Base-by-base conservation (phyloP, 2,329 filamentous ascomycete genomes). In the Blastomyces percursus region DNA sequence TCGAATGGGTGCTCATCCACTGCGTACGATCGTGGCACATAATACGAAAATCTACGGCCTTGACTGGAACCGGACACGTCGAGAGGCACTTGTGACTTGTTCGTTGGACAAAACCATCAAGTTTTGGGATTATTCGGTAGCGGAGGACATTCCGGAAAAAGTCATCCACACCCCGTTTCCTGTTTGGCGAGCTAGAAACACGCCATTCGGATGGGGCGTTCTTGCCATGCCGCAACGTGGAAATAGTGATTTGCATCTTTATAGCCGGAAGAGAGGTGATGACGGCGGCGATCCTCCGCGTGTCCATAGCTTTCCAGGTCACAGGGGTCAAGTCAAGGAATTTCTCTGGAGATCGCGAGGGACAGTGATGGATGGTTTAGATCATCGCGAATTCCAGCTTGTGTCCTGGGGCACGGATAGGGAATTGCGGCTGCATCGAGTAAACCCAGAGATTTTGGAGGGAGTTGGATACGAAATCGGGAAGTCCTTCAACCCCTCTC, bases 41-140 rank as follows among this genome's bases (percentile, higher is more conserved):
- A 85, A 84, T 40, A 96, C 91, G 46, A 96, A 96, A 75, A 96
- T 96, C 64, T 96, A 96, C 72, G 93, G 93, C 35, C 81, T 96
- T 42, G 93, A 96, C 75, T 96, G 93, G 93, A 95, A 95, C 71
- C 84, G 93, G 60, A 88, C 87, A 14, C 81, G 86, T 57, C 77
- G 85, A 1, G 87, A 84, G 11, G 86, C 85, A 44, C 80, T 96
- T 59, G 85, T 91, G 6, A 96, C 92, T 2, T 96, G 92, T 74
- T 96, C 92, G 1, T 79, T 96, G 58, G 92, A 96, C 72, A 91
- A 88, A 72, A 95, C 88, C 50, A 93, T 96, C 75, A 96, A 95
- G 72, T 89, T 96, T 67, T 96, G 92, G 92, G 89, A 96, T 72
- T 91, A 91, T 68, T 81, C 79, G 1, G 79, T 82, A 21, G 80